Base-by-base conservation (phyloP, 1,284 basidiomycete species). In the Moesziomyces aphidis region DNA sequence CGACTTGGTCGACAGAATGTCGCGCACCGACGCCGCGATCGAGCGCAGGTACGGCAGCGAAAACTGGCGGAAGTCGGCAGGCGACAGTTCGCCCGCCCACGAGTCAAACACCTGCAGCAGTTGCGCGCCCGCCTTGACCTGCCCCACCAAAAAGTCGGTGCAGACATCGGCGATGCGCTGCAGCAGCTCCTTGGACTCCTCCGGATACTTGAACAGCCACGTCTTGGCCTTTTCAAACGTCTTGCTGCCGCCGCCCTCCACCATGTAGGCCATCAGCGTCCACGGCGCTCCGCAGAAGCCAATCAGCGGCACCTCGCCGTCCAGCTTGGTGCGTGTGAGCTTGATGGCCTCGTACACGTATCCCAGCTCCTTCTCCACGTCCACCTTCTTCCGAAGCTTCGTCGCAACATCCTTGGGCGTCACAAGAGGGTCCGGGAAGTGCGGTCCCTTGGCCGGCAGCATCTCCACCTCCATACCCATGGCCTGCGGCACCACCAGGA, bases 231-330 rank as follows among this genome's bases (percentile, higher is more conserved):
- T 83, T 52, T 82, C 82, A 56, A 83, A 84, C 22, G 65, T 74
- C 65, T 81, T 82, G 55, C 73, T 77, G 24, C 83, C 83, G 42
- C 83, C 83, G 21, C 83, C 83, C 44, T 84, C 83, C 24, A 84
- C 78, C 83, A 84, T 84, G 64, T 84, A 84, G 19, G 83, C 82
- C 83, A 84, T 84, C 45, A 84, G 65, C 22, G 83, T 84, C 83
- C 83, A 84, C 2, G 83, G 83, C 22, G 82, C 80, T 36, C 83
- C 83, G 54, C 80, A 81, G 69, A 84, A 83, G 23, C 83, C 83
- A 47, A 84, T 84, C 55, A 84, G 68, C n/a, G 83, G 83, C 50
- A 84, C 82, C 52, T 78, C 68, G 24, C 83, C 83, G 36, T 77
- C 81, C 50, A 84, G 74, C 67, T 82, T 78, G 47, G 66, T 66